These are phyloP conservation scores for Umbelopsis sp. DNA, from an alignment of 371 early-diverging fungal genomes.

Conservation along the genomic window DNA sequence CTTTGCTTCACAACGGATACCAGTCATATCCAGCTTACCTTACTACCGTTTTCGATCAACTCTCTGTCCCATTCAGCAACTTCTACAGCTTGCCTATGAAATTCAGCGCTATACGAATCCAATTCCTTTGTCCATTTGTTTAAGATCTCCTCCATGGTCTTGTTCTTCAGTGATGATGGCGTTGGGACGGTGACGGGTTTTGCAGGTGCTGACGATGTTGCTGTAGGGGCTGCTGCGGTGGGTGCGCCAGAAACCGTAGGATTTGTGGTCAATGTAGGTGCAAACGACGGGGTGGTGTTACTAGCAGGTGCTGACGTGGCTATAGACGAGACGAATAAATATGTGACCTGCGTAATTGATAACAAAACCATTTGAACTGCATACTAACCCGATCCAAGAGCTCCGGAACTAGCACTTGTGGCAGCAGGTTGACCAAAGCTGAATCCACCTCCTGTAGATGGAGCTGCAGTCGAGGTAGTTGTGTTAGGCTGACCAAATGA, in stretches of 20 bases:
- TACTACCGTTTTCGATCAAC: conserved; percentile 82
- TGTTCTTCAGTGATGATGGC: conserved; percentile 72
- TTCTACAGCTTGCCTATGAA: conserved; percentile 84
- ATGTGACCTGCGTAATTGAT: background rate
- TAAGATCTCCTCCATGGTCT: conserved; percentile 86
- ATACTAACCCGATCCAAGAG: background rate
- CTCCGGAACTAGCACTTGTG: background rate
- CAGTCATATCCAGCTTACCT: conserved; percentile 47
- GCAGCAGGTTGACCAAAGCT: conserved; percentile 21
- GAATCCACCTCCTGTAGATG: conserved; percentile 16
- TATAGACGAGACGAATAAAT: background rate
- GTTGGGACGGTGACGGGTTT: conserved; percentile 44
- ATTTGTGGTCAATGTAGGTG: conserved; percentile 30
- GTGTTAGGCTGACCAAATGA: background rate
- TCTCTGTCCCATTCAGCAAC: conserved; percentile 87
- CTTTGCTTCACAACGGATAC: background rate
- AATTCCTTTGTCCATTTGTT: conserved; percentile 87
- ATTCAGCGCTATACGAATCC: conserved; percentile 75
- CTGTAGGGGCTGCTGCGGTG: conserved; percentile 23
- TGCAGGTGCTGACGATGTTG: conserved; percentile 28
- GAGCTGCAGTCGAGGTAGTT: background rate
- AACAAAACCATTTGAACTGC: background rate
- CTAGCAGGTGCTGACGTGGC: conserved; percentile 23
- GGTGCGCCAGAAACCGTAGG: conserved; percentile 26
- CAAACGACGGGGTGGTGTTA: conserved; percentile 21